Percentiles rank a stretch among this genome's conserved stretches.
Conservation (phyloP, 176 grass and related monocot genomes). For the Puccinellia tenuiflora region DNA sequence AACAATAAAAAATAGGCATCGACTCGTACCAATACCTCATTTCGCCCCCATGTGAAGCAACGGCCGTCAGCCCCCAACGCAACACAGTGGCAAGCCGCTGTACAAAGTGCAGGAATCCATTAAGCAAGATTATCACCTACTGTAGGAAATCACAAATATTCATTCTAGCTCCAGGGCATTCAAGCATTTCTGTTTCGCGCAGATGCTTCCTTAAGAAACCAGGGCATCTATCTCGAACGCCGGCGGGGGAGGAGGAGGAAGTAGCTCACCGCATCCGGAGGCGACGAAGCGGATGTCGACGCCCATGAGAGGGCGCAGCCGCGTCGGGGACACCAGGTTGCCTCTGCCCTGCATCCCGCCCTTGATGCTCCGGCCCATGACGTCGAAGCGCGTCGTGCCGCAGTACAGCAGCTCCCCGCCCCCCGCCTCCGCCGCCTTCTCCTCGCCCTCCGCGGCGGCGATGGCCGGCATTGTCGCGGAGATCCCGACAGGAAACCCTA, state of each 20-base stretch:
- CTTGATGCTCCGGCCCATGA: constrained; percentile 44
- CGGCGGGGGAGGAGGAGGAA: neutral
- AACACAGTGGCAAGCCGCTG: constrained; percentile 88
- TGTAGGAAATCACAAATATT: neutral
- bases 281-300: constrained; percentile 87
- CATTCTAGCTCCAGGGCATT: no score
- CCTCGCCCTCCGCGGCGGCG: neutral
- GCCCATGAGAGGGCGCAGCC: constrained; percentile 71
- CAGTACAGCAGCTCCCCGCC: constrained; percentile 83
- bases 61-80: constrained; percentile 75
- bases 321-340: constrained; percentile 68
- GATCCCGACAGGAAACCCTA: neutral
- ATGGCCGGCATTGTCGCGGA: neutral
- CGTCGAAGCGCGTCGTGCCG: constrained; percentile 62
- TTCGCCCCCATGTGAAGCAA: constrained; percentile 93
- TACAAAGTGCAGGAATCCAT: constrained; percentile 13
- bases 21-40: constrained; percentile 58
- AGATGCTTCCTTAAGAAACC: no score
- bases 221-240: no score
- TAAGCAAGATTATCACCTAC: no score
- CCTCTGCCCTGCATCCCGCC: constrained; percentile 16
- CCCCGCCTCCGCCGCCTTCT: constrained; percentile 33
- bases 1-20: neutral
- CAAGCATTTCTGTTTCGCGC: no score
- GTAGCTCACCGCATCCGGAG: constrained; percentile 67